A percentile compares a stretch with the other conserved stretches of the same genome.
These are phyloP conservation scores for Boletus smithii DNA, from an alignment of 1,284 basidiomycete genomes.

Conservation along the genomic window DNA sequence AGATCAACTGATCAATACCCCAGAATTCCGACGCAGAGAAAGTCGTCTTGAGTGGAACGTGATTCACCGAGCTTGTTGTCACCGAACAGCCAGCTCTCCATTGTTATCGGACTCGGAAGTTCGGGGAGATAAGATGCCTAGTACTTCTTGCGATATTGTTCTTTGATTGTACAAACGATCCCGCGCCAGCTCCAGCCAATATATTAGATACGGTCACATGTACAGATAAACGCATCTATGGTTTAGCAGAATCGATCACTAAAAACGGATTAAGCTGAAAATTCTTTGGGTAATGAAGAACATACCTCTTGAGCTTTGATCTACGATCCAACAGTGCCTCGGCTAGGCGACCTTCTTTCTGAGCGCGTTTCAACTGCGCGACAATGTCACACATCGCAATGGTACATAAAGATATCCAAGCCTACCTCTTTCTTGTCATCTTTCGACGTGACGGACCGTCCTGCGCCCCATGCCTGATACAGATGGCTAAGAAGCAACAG, in stretches of 20 bases:
- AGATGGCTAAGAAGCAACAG: constrained; percentile 49
- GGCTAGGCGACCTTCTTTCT: constrained; percentile 82
- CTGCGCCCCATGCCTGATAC: constrained; percentile 87
- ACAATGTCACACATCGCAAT: constrained; percentile 8
- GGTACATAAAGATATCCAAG: constrained; percentile 11
- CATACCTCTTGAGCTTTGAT: constrained; percentile 87
- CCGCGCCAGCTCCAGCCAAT: background rate
- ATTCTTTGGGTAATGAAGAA: constrained; percentile 8
- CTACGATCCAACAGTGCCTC: constrained; percentile 88
- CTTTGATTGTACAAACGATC: background rate
- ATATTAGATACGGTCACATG: constrained; percentile 5
- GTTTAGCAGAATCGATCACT: constrained; percentile 66
- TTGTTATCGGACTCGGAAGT: too few species aligned
- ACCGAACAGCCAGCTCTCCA: too few species aligned
- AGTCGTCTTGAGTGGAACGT: too few species aligned
- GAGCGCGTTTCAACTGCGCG: constrained; percentile 74
- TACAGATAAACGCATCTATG: constrained; percentile 11
- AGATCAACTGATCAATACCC: too few species aligned
- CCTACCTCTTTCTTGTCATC: constrained; percentile 71
- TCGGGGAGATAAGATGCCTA: too few species aligned
- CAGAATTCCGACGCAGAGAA: too few species aligned
- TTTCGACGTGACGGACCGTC: constrained; percentile 65
- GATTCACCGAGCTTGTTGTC: too few species aligned
- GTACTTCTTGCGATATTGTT: too few species aligned
- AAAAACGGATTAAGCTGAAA: constrained; percentile 8